phyloP scores from a whole-genome alignment of 148 eudicot species.

The Arctostaphylos glauca region DNA sequence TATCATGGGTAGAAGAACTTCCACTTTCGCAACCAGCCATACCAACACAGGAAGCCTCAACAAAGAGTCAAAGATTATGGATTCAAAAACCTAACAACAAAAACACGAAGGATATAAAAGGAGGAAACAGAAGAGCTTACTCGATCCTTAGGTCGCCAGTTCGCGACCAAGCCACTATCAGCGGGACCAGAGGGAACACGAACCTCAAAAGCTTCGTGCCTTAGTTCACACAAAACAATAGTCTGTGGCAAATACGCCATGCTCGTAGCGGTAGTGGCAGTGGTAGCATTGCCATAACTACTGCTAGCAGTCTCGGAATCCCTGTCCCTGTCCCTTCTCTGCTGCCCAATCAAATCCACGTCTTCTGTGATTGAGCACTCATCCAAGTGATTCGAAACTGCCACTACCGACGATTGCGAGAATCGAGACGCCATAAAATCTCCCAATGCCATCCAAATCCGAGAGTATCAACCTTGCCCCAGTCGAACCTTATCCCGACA shows the following conservation, averaged over 20 bases:
- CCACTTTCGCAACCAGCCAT: background rate
- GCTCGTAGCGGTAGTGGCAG: constrained; percentile 33
- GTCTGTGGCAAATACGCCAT: constrained; percentile 82
- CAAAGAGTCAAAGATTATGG: background rate
- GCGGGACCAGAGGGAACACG: constrained; percentile 62
- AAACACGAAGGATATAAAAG: background rate
- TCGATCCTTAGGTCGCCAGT: constrained; percentile 83
- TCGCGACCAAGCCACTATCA: constrained; percentile 78
- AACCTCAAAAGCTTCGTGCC: constrained; percentile 84
- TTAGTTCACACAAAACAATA: constrained; percentile 70
- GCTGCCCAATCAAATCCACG: constrained; percentile 27
- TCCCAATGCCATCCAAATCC: constrained; percentile 85
- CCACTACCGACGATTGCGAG: constrained; percentile 41
- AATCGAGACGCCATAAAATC: constrained; percentile 87
- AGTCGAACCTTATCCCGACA: constrained; percentile 18
- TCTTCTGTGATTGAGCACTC: constrained; percentile 32
- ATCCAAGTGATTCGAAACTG: constrained; percentile 44
- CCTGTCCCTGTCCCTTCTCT: constrained; percentile 6
- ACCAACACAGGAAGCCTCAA: background rate
- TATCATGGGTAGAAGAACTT: background rate
- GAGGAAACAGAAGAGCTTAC: constrained; percentile 38
- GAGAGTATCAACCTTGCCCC: constrained; percentile 27
- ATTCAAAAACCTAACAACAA: background rate
- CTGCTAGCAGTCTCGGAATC: constrained; percentile 47
- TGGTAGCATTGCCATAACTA: constrained; percentile 29